Evolutionary conservation across 345 rosid species (phyloP), one percentile per base, ranked within the genome.

Genomic region (Gossypium rotundifolium): DNA sequence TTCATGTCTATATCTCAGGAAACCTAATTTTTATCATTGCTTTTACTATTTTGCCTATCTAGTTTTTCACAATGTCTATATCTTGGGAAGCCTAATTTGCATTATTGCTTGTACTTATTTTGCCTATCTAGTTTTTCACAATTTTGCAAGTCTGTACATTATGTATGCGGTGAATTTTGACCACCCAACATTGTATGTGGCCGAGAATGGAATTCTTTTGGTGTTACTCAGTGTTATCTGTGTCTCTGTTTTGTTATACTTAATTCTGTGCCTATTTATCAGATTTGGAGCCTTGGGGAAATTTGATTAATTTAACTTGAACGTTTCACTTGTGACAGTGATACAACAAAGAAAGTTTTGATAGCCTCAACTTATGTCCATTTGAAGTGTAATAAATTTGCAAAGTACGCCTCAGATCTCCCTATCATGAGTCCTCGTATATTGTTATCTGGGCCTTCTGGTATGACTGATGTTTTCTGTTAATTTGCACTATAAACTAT

Each of bases 361-460:
- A 79, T 85, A 74, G 84, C 91, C 78, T 85, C 93, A 11, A 90
- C 96, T 59, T 91, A 80, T 76, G 78, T 91, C 58, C 96, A 90
- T 78, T 87, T 96, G 89, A 91, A 89, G 83, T 89, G 96, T 77
- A 84, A 83, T 82, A 84, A 89, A 72, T 85, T 82, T 70, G 88
- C 84, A 22, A 91, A 96, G 85, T 90, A 84, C 75, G 87, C 89
- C 29, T 82, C 87, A 17, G 92, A 88, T 77, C 90, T 96, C 77
- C 79, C 98, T 22, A 89, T 93, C 29, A 82, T 78, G 72, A 89
- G 89, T 67, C 98, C 98, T 18, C 98, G 99, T 46, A 85, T 96
- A 76, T 76, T 96, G 76, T 85, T 96, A 73, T 93, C 96, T 62
- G 99, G 99, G 74, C 99, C 98, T 67, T 92, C 99, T 76, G 98